A percentile compares a stretch with the other conserved stretches of the same genome.
These are phyloP conservation scores for Isabelozyma heimii DNA, from an alignment of 805 yeast genomes.

Conservation along the genomic window DNA sequence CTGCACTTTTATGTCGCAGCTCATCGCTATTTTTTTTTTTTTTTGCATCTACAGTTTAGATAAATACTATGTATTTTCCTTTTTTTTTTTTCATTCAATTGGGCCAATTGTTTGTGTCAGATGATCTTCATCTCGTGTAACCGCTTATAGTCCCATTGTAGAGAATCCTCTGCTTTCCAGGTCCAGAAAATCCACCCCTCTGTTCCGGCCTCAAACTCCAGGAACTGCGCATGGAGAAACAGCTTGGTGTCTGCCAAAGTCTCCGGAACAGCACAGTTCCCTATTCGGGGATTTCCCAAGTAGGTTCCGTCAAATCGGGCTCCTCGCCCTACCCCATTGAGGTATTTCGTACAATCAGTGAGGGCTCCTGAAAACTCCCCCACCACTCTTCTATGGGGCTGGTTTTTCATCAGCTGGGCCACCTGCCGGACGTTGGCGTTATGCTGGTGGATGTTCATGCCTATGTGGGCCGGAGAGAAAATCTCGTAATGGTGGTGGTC, in stretches of 20 bases:
- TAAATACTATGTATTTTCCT: neutral
- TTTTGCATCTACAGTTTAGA: neutral
- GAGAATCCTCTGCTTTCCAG: conserved; percentile 62
- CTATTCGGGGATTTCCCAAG: conserved; percentile 18
- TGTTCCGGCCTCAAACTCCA: conserved; percentile 43
- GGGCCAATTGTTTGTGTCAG: neutral
- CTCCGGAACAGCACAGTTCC: conserved; percentile 45
- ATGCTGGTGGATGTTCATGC: conserved; percentile 10
- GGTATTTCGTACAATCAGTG: conserved; percentile 69
- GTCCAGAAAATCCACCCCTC: conserved; percentile 75
- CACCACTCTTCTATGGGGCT: conserved; percentile 34
- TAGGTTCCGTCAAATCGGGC: conserved; percentile 57
- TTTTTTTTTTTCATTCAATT: no score
- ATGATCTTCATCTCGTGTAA: conserved; percentile 17
- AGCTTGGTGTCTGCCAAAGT: conserved; percentile 44
- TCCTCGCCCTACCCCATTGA: conserved; percentile 67
- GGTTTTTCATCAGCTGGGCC: conserved; percentile 27
- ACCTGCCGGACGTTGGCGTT: conserved; percentile 6
- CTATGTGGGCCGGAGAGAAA: conserved; percentile 13
- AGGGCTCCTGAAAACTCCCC: conserved; percentile 79
- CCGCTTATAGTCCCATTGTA: conserved; percentile 65
- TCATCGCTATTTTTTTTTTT: neutral
- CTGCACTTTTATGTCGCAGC: neutral
- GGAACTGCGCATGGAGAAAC: conserved; percentile 59
- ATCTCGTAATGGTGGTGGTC: conserved; percentile 28